Base-by-base conservation (phyloP, 495 filamentous ascomycete species). In the Penicillium pulvis region DNA sequence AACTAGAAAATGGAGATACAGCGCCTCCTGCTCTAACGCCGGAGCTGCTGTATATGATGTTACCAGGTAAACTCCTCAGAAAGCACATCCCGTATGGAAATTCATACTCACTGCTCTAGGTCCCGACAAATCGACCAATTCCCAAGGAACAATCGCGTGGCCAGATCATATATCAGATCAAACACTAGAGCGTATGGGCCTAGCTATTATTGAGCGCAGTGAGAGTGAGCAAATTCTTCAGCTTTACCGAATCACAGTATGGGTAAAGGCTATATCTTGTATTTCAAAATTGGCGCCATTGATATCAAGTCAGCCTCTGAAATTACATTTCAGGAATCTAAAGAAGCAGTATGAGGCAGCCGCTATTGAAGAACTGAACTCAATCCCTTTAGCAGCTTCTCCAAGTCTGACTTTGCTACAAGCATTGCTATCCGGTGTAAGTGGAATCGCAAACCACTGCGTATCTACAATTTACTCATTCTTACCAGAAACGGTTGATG, bases 151-250 rank as follows among this genome's bases (percentile, higher is more conserved):
- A 19, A 23, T 63, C 14, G 41, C 36, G 10, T 72, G 68, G 68
- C 70, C 70, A 26, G 70, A 72, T 44, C 70, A 71, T 30, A 66
- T 72, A n/a, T 65, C 65, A 6, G 58, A 64, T 12, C 58, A 56
- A 9, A 56, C 52, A 5, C 43, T 72, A 41, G 70, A 71, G 44
- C 58, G 55, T 19, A 71, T 72, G 70, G 66, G 65, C 1, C 57
- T 71, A 16, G 63, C 63, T 2, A 66, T 71, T 19, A 63, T 72
- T 5, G 64, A 69, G 11, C 41, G 52, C 19, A 65, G 49, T 46
- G 68, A 64, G 30, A 67, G 36, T 19, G 70, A 66, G 24, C 63
- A 67, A 20, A 45, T 60, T 16, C 61, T 60, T 8, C 62, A 59
- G 8, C 46, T 67, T 11, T 72, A 69, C 23, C 57, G 64, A 7